Evolutionary conservation across 306 rosid genomes (phyloP), one percentile per base, ranked within the genome.

Genomic region (Cicer yamashitae): DNA sequence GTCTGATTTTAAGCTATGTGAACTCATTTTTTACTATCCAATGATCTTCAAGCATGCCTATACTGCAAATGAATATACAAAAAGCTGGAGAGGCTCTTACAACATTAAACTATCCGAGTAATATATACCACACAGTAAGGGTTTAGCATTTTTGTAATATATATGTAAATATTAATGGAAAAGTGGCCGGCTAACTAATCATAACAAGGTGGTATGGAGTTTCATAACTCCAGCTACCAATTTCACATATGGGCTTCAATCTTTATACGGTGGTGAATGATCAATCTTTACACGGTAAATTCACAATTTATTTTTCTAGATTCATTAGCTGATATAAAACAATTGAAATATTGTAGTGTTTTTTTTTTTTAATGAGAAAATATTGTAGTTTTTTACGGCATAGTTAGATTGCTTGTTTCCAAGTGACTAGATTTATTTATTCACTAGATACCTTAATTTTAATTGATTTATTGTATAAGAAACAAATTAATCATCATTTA

Each of bases 101-200:
- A 77, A 70, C 67, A 60, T 70, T 70, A 72, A 59, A 53, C 18
- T 50, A 67, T 64, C 18, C 3, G 20, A 71, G 79, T 50, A 59
- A 80, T 37, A 40, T 64, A 30, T 30, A 30, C 37, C 20, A 56
- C 58, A n/a, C 34, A 54, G 46, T 40, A 69, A 53, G 6, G 67
- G 57, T 52, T 62, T 57, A 54, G 41, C 63, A n/a, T 44, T 77
- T 69, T 81, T 81, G 81, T 70, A 71, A 70, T 46, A 47, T 63
- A 80, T 38, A 47, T 63, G 73, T 38, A 40, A 14, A 54, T 43
- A 14, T 37, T 59, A 15, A 76, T 45, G 34, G 69, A 37, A 20
- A 47, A 76, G 18, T 56, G 63, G 54, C 58, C 10, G 13, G 0
- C 37, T 70, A 38, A 51, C 57, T 76, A 70, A 3, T 62, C 75